phyloP scores from a whole-genome alignment of 164 flowering plant species.

The Aristolochia californica region DNA sequence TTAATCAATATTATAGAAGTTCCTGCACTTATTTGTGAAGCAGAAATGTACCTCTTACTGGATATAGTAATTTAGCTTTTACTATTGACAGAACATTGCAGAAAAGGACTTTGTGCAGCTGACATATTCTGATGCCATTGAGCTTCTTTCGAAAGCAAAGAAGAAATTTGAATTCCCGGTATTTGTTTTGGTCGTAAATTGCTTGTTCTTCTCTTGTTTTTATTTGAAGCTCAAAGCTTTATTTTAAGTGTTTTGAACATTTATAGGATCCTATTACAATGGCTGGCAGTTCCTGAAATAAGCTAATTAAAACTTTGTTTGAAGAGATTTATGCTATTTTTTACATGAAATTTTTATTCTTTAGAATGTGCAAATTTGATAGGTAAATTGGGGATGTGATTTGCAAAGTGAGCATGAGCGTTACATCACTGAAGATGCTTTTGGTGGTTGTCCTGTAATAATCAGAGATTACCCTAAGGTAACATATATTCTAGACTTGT shows the following conservation, averaged over 20 bases:
- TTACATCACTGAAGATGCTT: slow-evolving; percentile 80
- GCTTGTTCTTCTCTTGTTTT: neutral
- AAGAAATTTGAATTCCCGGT: slow-evolving; percentile 95
- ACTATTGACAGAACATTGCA: slow-evolving; percentile 56
- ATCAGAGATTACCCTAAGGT: slow-evolving; percentile 96
- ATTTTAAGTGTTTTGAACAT: no score
- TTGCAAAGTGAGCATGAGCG: slow-evolving; percentile 99
- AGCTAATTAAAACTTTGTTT: no score
- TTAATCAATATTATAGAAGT: no score
- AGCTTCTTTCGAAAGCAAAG: slow-evolving; percentile 63
- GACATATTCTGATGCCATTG: slow-evolving; percentile 87
- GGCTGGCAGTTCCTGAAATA: no score
- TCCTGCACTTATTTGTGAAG: no score
- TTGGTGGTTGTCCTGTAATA: slow-evolving; percentile 82
- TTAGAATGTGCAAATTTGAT: neutral
- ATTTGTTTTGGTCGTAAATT: neutral
- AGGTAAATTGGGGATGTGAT: slow-evolving; percentile 99
- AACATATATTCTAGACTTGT: neutral
- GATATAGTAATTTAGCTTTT: neutral
- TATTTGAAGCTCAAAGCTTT: neutral
- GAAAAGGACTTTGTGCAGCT: slow-evolving; percentile 79
- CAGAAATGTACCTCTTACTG: no score
- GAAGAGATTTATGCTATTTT: no score
- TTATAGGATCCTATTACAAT: no score
- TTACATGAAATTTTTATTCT: no score